Conservation (phyloP, 2,329 filamentous ascomycete species). For the Sarocladium brachiariae region DNA sequence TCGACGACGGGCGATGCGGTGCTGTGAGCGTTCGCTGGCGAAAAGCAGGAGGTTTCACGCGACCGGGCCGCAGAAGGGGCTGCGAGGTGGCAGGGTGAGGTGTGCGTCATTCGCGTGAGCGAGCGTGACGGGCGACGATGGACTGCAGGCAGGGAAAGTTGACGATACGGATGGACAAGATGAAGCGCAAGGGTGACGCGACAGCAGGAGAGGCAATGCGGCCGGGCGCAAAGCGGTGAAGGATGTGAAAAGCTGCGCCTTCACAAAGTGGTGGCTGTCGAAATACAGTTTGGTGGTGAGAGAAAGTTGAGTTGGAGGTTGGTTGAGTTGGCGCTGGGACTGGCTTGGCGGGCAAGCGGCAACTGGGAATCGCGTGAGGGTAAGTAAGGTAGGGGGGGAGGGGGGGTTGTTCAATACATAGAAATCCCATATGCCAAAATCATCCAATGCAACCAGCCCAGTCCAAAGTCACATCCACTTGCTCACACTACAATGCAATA, state of each 20-base stretch:
- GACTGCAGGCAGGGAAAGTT: not conserved
- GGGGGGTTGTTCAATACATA: not conserved
- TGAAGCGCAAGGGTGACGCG: slow-evolving; percentile 3
- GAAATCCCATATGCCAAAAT: not conserved
- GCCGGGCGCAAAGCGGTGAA: slow-evolving; percentile 1
- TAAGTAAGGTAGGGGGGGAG: not conserved
- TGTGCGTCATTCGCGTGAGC: slow-evolving; percentile 9
- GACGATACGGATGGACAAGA: not conserved
- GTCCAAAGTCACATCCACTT: too few relatives aligned
- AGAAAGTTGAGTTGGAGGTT: slow-evolving; percentile 10
- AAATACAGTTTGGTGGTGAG: slow-evolving; percentile 5
- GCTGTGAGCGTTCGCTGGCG: slow-evolving; percentile 13
- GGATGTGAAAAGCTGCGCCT: not conserved
- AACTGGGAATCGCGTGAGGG: not conserved
- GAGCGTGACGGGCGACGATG: not conserved
- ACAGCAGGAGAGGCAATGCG: not conserved
- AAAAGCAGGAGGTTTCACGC: slow-evolving; percentile 30
- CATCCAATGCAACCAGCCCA: too few relatives aligned
- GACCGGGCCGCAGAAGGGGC: slow-evolving; percentile 22
- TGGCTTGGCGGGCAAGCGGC: slow-evolving; percentile 5
- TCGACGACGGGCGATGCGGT: slow-evolving; percentile 10
- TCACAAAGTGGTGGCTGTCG: not conserved
- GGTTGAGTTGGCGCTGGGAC: slow-evolving; percentile 7
- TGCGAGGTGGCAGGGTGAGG: slow-evolving; percentile 1
- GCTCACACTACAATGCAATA: not conserved